Evolutionary conservation across 148 eudicot genomes (phyloP).

Genomic region (Heliamphora exappendiculata): DNA sequence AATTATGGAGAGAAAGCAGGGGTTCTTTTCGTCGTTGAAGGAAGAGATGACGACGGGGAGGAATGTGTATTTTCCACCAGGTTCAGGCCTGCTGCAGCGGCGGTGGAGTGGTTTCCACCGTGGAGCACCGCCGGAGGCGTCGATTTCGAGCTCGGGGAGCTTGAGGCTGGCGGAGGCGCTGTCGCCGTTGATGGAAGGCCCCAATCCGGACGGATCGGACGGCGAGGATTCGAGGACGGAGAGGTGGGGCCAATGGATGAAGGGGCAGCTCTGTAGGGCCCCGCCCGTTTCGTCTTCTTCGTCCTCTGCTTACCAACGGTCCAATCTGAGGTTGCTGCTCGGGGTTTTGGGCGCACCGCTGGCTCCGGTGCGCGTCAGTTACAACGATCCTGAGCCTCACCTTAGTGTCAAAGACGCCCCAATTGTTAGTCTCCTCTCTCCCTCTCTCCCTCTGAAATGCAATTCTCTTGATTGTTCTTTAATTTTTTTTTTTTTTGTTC

Average conservation of each 20-base stretch:
- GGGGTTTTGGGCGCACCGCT: constrained; percentile 96
- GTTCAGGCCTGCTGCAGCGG: constrained; percentile 34
- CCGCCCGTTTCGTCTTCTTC: constrained; percentile 18
- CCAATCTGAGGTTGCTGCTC: constrained; percentile 81
- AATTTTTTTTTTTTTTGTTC: not conserved
- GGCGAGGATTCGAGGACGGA: constrained; percentile 25
- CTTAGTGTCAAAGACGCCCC: constrained; percentile 83
- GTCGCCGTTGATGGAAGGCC: constrained; percentile 48
- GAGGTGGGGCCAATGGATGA: constrained; percentile 36
- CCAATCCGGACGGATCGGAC: constrained; percentile 30
- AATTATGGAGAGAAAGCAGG: constrained; percentile 38
- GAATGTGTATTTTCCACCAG: constrained; percentile 27
- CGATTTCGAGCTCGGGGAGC: constrained; percentile 30
- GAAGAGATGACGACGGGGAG: constrained; percentile 36
- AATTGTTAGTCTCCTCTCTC: constrained; percentile 50
- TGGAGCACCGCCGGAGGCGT: constrained; percentile 15
- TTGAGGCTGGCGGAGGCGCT: constrained; percentile 32
- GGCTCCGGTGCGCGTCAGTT: constrained; percentile 77
- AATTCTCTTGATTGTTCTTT: not conserved
- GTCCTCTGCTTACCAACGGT: constrained; percentile 36
- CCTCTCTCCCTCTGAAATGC: constrained; percentile 3
- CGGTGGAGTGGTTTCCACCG: not conserved
- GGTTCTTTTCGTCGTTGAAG: constrained; percentile 39
- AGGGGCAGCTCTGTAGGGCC: constrained; percentile 33
- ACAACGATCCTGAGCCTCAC: constrained; percentile 60